A percentile compares a stretch with the other conserved stretches of the same genome.
phyloP scores from a whole-genome alignment of 129 eudicot genomes.

The Kitagawia praeruptora region DNA sequence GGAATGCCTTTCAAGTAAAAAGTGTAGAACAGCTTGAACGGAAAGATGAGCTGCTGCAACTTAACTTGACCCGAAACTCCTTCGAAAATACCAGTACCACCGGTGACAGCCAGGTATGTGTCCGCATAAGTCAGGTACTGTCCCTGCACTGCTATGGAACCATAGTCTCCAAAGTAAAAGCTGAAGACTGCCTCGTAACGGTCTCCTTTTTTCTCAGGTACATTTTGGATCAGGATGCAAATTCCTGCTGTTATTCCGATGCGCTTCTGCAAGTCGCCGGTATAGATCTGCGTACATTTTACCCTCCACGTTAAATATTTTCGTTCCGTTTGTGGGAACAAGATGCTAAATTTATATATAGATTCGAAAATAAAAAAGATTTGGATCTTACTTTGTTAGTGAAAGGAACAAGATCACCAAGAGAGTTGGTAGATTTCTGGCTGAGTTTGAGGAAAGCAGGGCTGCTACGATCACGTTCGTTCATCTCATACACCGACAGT shows the following conservation, averaged over 20 bases:
- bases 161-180: conserved; percentile 86
- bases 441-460: conserved; percentile 63
- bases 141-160: conserved; percentile 21
- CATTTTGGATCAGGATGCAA: conserved; percentile 65
- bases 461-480: conserved; percentile 86
- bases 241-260: conserved; percentile 83
- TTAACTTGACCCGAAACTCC: conserved; percentile 91
- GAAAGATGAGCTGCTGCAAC: conserved; percentile 76
- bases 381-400: conserved; percentile 43
- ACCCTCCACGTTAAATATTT: too few species aligned
- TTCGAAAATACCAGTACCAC: conserved; percentile 81
- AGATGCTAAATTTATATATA: too few species aligned
- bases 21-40: conserved; percentile 76
- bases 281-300: conserved; percentile 41
- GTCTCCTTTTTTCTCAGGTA: conserved; percentile 73
- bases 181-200: conserved; percentile 76
- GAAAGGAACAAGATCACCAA: conserved; percentile 85
- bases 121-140: conserved; percentile 76
- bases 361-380: too few species aligned
- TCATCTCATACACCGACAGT: conserved; percentile 68
- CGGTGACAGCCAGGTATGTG: conserved; percentile 65
- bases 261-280: conserved; percentile 64
- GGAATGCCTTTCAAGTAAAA: conserved; percentile 76
- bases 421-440: conserved; percentile 62
- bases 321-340: too few species aligned